phyloP scores from a whole-genome alignment of 176 grass and related monocot genomes.

The Oryza punctata region DNA sequence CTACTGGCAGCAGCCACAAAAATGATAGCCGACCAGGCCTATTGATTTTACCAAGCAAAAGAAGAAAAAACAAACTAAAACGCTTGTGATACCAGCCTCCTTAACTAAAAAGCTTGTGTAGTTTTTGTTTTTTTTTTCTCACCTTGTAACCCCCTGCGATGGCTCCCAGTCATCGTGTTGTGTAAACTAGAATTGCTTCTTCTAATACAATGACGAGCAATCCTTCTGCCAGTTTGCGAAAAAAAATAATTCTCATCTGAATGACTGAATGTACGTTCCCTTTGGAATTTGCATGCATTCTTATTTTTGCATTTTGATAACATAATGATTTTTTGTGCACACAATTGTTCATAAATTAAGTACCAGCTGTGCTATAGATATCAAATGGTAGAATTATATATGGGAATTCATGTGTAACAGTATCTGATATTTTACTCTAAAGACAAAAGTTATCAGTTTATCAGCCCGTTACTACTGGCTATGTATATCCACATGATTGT shows the following conservation, averaged over 20 bases:
- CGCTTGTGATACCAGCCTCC: too few relatives aligned
- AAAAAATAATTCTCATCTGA: neutral
- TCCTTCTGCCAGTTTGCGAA: too few relatives aligned
- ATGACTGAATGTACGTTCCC: neutral
- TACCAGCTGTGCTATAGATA: neutral
- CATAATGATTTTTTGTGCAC: neutral
- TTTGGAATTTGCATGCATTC: neutral
- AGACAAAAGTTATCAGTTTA: neutral
- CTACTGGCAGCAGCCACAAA: too few relatives aligned
- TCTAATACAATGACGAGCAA: too few relatives aligned
- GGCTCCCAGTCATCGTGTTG: too few relatives aligned
- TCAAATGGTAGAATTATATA: neutral
- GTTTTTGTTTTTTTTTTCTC: too few relatives aligned
- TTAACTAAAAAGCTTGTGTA: too few relatives aligned
- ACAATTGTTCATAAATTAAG: neutral
- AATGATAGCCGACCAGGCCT: too few relatives aligned
- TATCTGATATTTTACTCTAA: neutral
- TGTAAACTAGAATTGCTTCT: too few relatives aligned
- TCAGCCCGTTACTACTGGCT: neutral
- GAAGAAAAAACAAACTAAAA: neutral
- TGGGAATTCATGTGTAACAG: neutral
- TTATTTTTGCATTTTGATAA: neutral
- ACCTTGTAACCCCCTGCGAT: too few relatives aligned
- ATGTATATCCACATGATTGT: too few relatives aligned
- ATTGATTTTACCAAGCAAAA: neutral